Evolutionary conservation across 768 basidiomycete species (phyloP), one percentile per base, ranked within the genome.

Genomic region (Fistulinella prunicolor): DNA sequence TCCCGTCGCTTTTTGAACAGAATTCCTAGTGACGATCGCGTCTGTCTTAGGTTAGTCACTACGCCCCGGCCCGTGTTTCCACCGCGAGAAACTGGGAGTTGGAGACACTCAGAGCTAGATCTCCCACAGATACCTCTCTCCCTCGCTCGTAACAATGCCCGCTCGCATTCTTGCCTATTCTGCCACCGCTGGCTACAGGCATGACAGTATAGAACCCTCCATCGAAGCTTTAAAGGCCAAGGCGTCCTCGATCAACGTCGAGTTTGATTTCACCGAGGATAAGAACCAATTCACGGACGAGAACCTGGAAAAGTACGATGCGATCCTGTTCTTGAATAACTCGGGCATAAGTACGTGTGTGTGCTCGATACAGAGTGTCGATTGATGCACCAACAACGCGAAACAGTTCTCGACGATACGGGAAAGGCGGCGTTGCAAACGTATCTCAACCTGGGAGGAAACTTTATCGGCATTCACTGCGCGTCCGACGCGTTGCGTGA

Each of bases 141-240:
- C 28, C 1, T 19, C 12, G 28, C 10, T 22, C 35, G 7, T 6
- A 5, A 49, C 36, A 17, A 68, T 66, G 65, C 46, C 67, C n/a
- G 47, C 66, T 20, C 63, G 65, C 38, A 61, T 88, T 9, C 70
- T 86, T 28, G 76, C 83, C 16, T 86, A 82, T 54, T 80, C 83
- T 19, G 77, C 77, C 2, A 88, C 84, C 1, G 60, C 65, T 6
- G 78, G 74, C 5, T 90, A 77, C 63, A 71, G 85, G 49, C 88
- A 90, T 57, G 86, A 87, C 50, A 85, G 82, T 3, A 89, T 89
- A 47, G 86, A 86, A 0, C 78, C 80, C 1, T 85, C 86, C 4
- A 78, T 86, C 22, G 65, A 76, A 36, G 77, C 77, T 0, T 64
- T 89, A 34, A 74, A 75, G 47, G 61, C 69, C 1, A 72, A 69